Evolutionary conservation across 257 asterid species (phyloP).

Genomic region (Eustoma russellianum): DNA sequence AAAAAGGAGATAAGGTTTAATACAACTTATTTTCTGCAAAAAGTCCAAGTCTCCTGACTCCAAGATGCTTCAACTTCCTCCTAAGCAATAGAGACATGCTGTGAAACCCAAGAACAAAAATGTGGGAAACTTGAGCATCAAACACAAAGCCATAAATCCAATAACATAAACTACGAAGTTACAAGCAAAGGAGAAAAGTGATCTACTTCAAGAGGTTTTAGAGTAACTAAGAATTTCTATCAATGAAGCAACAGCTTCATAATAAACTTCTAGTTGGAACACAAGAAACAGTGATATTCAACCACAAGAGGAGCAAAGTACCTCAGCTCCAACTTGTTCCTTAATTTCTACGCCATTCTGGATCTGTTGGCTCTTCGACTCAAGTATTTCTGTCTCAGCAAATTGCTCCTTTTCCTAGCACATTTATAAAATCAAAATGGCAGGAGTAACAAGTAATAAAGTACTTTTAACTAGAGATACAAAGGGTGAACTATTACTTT

Average conservation of each 20-base stretch:
- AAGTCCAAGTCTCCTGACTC: background rate
- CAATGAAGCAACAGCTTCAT: background rate
- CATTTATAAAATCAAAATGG: slow-evolving; percentile 13
- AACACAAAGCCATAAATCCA: background rate
- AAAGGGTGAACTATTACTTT: slow-evolving; percentile 11
- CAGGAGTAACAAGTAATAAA: slow-evolving; percentile 5
- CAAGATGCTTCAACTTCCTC: slow-evolving; percentile 1
- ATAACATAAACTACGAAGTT: background rate
- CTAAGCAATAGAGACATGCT: background rate
- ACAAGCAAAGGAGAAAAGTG: background rate
- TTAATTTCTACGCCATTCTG: slow-evolving; percentile 19
- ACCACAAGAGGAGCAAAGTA: slow-evolving; percentile 12
- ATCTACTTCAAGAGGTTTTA: background rate
- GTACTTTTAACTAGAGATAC: slow-evolving; percentile 1
- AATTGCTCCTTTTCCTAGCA: slow-evolving; percentile 40
- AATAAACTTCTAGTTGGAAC: background rate
- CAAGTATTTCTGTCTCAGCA: slow-evolving; percentile 18
- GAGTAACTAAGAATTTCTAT: background rate
- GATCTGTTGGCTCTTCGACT: slow-evolving; percentile 27
- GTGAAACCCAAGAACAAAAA: background rate
- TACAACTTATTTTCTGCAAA: background rate
- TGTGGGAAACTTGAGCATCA: background rate
- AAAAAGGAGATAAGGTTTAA: slow-evolving; percentile 15
- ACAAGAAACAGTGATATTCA: background rate
- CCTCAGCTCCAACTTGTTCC: slow-evolving; percentile 44